Conservation (phyloP, 2,329 filamentous ascomycete species). For the Septoria petroselini region DNA sequence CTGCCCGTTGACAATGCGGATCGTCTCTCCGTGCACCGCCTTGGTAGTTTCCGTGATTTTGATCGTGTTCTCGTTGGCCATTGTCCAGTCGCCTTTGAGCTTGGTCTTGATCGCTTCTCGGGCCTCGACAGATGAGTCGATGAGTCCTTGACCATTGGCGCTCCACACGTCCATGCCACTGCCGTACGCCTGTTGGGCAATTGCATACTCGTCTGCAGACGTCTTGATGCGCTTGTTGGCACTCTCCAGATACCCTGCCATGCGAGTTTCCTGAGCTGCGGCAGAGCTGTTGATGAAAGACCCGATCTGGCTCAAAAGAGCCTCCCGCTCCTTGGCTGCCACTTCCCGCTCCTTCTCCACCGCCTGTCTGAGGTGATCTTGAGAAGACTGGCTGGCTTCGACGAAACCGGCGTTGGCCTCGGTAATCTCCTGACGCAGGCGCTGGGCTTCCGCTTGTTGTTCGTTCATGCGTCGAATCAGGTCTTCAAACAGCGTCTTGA, state of each 20-base stretch:
- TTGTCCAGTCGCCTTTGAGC: slow-evolving; percentile 82
- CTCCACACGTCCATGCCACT: slow-evolving; percentile 73
- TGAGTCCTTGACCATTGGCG: slow-evolving; percentile 63
- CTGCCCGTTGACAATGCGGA: slow-evolving; percentile 85
- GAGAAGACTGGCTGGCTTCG: slow-evolving; percentile 64
- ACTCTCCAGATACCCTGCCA: slow-evolving; percentile 62
- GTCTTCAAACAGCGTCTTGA: slow-evolving; percentile 80
- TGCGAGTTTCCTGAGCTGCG: slow-evolving; percentile 67
- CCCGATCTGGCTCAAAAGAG: slow-evolving; percentile 72
- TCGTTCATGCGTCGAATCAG: slow-evolving; percentile 69
- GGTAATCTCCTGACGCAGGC: slow-evolving; percentile 68
- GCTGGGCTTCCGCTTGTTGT: slow-evolving; percentile 74
- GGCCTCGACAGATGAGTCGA: slow-evolving; percentile 69
- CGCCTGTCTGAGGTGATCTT: slow-evolving; percentile 64
- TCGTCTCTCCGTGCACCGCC: slow-evolving; percentile 84
- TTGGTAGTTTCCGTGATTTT: slow-evolving; percentile 79
- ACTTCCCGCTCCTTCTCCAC: slow-evolving; percentile 73
- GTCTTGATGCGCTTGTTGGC: slow-evolving; percentile 55
- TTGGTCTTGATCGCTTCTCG: slow-evolving; percentile 75
- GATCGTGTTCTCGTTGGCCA: slow-evolving; percentile 74
- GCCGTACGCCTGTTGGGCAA: slow-evolving; percentile 62
- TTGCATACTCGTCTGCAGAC: slow-evolving; percentile 52
- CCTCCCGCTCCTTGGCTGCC: slow-evolving; percentile 69
- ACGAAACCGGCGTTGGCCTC: slow-evolving; percentile 66
- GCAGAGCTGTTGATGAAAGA: slow-evolving; percentile 72